Evolutionary conservation across 2,329 filamentous ascomycete genomes (phyloP).

Genomic region (Fulvia fulva): DNA sequence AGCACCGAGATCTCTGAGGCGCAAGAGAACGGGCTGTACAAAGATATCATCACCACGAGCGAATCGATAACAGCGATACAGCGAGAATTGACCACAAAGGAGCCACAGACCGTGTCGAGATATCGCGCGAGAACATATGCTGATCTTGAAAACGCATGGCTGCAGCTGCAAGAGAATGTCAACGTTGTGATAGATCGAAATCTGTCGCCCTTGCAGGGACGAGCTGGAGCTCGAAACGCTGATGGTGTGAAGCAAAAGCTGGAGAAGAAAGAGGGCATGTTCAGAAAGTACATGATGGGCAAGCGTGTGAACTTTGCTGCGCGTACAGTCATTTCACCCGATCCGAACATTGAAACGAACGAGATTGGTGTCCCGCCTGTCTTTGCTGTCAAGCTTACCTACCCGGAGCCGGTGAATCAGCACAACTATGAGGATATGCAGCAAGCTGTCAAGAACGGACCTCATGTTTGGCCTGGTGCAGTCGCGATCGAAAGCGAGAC

Average conservation of each 20-base stretch:
- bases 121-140: conserved; percentile 60
- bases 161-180: conserved; percentile 79
- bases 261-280: conserved; percentile 97
- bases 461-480: conserved; percentile 90
- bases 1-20: conserved; percentile 79
- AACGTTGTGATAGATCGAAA: conserved; percentile 91
- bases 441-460: conserved; percentile 91
- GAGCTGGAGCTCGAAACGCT: conserved; percentile 72
- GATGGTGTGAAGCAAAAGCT: conserved; percentile 97
- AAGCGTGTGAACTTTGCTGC: conserved; percentile 99
- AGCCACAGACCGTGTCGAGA: conserved; percentile 35
- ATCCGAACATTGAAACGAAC: conserved; percentile 98
- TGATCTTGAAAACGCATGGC: conserved; percentile 76
- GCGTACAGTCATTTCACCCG: conserved; percentile 94
- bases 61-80: conserved; percentile 70
- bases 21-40: conserved; percentile 83
- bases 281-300: conserved; percentile 99
- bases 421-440: conserved; percentile 96
- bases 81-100: conserved; percentile 57
- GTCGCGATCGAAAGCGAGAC: conserved; percentile 94
- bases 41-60: conserved; percentile 72
- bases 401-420: conserved; percentile 93
- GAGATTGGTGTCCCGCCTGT: conserved; percentile 98
- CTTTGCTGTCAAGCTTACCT: conserved; percentile 92
- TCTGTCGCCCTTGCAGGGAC: conserved; percentile 75